A percentile compares a stretch with the other conserved stretches of the same genome.
Conservation (phyloP, 768 basidiomycete genomes). For the Xerocomus spinulosus region DNA sequence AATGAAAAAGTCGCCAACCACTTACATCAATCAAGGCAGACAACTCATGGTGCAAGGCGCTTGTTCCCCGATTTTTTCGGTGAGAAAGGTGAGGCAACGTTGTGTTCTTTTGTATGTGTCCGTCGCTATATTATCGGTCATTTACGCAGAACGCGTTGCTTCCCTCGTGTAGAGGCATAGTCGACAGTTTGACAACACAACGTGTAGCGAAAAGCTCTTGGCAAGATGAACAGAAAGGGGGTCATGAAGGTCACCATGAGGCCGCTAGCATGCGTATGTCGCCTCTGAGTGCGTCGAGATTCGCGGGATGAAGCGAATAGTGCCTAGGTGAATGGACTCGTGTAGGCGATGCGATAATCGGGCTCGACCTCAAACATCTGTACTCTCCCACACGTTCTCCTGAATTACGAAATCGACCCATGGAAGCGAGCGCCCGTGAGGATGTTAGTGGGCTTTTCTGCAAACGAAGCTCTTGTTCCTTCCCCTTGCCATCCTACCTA, state of each 20-base stretch:
- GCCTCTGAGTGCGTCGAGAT: background rate
- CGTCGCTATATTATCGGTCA: slow-evolving; percentile 62
- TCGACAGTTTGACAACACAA: no score
- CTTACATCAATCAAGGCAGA: slow-evolving; percentile 66
- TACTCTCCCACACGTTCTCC: background rate
- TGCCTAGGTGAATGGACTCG: background rate
- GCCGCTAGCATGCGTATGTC: background rate
- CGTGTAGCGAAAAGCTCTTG: slow-evolving; percentile 55
- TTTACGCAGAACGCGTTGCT: slow-evolving; percentile 82
- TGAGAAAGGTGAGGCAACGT: slow-evolving; percentile 45
- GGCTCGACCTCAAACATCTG: background rate
- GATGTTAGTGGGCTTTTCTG: slow-evolving; percentile 3
- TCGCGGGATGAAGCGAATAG: background rate
- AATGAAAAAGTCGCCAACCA: background rate
- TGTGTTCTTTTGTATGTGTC: background rate
- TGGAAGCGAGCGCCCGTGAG: slow-evolving; percentile 6
- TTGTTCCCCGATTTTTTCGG: slow-evolving; percentile 67
- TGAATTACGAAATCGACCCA: slow-evolving; percentile 11
- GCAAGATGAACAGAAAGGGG: slow-evolving; percentile 61
- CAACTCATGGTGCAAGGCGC: slow-evolving; percentile 81
- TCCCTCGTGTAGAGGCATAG: slow-evolving; percentile 83
- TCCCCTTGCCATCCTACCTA: background rate
- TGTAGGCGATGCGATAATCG: background rate
- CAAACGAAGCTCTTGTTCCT: background rate
- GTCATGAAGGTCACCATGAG: slow-evolving; percentile 53